Evolutionary conservation across 2,329 filamentous ascomycete species (phyloP), one percentile per base, ranked within the genome.

Genomic region (Fusarium metavorans): DNA sequence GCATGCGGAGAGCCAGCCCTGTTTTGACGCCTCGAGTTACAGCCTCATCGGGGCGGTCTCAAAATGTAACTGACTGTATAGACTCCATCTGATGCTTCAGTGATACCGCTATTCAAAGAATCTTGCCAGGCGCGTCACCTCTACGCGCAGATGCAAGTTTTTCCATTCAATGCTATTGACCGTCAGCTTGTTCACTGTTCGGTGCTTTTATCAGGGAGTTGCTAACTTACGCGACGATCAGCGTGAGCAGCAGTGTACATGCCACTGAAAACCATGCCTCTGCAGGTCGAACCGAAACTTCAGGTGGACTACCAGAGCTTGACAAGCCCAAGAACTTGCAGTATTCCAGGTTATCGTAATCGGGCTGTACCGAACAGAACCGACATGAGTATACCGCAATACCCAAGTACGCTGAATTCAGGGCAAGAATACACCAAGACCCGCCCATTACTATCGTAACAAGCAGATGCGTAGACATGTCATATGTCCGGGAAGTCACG

Each of bases 381-480:
- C 32, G 70, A 73, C 34, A 56, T 48, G 32, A 45, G 16, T 23
- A 39, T 34, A 67, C 52, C 8, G 57, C 61, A 39, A 32, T 20
- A 8, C 50, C 41, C 30, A 62, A 56, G 9, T 64, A 66, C 5
- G 20, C 18, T 16, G 62, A 16, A 54, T 70, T 68, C 16, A 66
- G 23, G 4, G 23, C 5, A 16, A 58, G 16, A 20, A 61, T 14
- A 20, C 30, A 65, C 50, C 37, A 62, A 39, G 62, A 57, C 34
- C 60, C 59, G 27, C 54, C 37, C 64, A 41, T 60, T 18, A 54
- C 20, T 8, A 43, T 45, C n/a, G 54, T 62, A 16, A 50, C 39
- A 43, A 70, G n/a, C 9, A 72, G 25, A 8, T 57, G 56, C 7
- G 71, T 30, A 39, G 65, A 52, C 23, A 52, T 20, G 20, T 45